Evolutionary conservation across 345 rosid genomes (phyloP).

Genomic region (Microthlaspi erraticum): DNA sequence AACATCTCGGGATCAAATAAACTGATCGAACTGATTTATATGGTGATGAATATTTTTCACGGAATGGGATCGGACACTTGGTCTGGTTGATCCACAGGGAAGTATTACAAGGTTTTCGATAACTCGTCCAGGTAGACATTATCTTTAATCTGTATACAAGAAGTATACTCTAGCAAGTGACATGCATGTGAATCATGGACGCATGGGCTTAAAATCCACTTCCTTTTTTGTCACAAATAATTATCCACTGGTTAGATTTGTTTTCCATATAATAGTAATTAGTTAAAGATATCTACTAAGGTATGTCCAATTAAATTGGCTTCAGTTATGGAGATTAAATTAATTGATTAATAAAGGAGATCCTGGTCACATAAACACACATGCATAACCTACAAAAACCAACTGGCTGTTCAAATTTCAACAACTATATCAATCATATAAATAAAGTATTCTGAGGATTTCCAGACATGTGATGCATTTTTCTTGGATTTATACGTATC

Average conservation of each 20-base stretch:
- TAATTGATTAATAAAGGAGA: slow-evolving; percentile 21
- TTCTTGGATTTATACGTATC: not conserved
- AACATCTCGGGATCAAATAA: no score
- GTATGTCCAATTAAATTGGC: slow-evolving; percentile 16
- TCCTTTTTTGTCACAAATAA: slow-evolving; percentile 13
- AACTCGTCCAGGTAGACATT: no score
- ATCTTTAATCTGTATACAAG: no score
- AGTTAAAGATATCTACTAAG: not conserved
- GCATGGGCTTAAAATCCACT: not conserved
- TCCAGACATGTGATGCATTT: slow-evolving; percentile 28
- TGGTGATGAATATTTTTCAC: no score
- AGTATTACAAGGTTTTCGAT: no score
- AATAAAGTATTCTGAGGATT: slow-evolving; percentile 32
- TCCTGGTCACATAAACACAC: slow-evolving; percentile 38
- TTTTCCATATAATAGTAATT: not conserved
- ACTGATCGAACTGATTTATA: no score
- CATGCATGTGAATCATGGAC: slow-evolving; percentile 3
- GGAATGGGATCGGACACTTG: no score
- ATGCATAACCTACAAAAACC: slow-evolving; percentile 40
- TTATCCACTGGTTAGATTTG: not conserved
- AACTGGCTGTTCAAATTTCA: slow-evolving; percentile 43
- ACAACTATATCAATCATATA: slow-evolving; percentile 31
- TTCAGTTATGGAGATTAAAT: slow-evolving; percentile 12
- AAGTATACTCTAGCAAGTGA: not conserved
- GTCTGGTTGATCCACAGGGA: no score